A percentile compares a stretch with the other conserved stretches of the same genome.
Evolutionary conservation across 257 asterid genomes (phyloP).

Genomic region (Paraleonurus japonicus): DNA sequence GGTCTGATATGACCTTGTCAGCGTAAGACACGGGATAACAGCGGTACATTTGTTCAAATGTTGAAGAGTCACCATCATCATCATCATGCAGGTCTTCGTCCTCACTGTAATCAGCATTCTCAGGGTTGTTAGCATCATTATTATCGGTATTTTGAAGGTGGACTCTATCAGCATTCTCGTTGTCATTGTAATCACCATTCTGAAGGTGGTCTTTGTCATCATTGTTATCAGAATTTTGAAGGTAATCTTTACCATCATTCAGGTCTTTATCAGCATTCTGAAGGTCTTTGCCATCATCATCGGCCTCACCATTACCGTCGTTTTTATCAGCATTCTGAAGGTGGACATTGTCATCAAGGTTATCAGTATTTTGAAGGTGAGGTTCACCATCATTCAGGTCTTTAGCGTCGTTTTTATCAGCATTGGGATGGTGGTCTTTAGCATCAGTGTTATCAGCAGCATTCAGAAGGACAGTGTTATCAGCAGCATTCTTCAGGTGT

Average conservation of each 20-base stretch:
- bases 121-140: background rate
- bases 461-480: no score
- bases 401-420: background rate
- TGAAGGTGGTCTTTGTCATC: background rate
- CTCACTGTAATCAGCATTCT: background rate
- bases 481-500: no score
- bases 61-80: background rate
- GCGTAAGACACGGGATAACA: background rate
- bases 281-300: no score
- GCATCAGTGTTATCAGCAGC: no score
- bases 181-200: no score
- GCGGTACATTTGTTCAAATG: background rate
- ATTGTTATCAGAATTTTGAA: background rate
- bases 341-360: no score
- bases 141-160: background rate
- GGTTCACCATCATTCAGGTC: background rate
- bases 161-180: background rate
- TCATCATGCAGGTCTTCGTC: background rate
- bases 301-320: no score
- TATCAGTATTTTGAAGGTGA: background rate
- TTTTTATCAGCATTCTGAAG: no score
- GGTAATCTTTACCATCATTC: background rate
- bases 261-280: background rate
- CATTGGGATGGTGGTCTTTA: no score
- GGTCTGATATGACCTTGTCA: background rate